Conservation (phyloP, 176 grass and related monocot species). For the Poa pratensis region DNA sequence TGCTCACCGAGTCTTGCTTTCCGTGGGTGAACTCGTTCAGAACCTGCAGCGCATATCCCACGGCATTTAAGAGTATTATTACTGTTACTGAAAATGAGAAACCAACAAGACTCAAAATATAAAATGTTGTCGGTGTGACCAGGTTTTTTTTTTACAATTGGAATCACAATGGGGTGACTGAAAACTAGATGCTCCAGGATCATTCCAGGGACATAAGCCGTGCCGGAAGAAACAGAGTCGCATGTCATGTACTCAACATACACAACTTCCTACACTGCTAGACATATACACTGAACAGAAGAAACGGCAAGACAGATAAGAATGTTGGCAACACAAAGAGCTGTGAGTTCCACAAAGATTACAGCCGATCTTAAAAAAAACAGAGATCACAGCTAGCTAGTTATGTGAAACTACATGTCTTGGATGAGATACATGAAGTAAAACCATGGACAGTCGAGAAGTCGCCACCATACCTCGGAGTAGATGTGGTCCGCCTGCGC, state of each 20-base stretch:
- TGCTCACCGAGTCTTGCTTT: conserved; percentile 71
- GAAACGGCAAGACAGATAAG: not conserved
- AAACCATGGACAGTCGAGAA: not conserved
- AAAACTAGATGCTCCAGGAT: not conserved
- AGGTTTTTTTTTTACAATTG: not conserved
- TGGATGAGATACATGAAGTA: not conserved
- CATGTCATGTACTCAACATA: not conserved
- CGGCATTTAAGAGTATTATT: not conserved
- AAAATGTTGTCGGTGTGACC: not conserved
- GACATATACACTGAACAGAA: not conserved
- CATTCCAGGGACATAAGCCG: not conserved
- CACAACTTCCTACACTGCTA: not conserved
- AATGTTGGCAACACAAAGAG: not conserved
- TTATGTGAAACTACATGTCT: not conserved
- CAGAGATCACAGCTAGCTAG: no score
- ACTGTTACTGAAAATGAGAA: not conserved
- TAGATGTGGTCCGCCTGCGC: conserved; percentile 74
- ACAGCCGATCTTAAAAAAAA: not conserved
- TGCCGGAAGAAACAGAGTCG: not conserved
- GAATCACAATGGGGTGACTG: not conserved
- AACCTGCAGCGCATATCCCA: conserved; percentile 43
- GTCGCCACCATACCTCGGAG: conserved; percentile 51
- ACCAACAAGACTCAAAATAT: not conserved
- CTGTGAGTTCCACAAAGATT: not conserved
- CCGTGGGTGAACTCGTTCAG: conserved; percentile 79